Percentiles rank a stretch among this genome's conserved stretches.
These are phyloP conservation scores for Huiozyma naganishii DNA, from an alignment of 805 yeast species.

Conservation along the genomic window DNA sequence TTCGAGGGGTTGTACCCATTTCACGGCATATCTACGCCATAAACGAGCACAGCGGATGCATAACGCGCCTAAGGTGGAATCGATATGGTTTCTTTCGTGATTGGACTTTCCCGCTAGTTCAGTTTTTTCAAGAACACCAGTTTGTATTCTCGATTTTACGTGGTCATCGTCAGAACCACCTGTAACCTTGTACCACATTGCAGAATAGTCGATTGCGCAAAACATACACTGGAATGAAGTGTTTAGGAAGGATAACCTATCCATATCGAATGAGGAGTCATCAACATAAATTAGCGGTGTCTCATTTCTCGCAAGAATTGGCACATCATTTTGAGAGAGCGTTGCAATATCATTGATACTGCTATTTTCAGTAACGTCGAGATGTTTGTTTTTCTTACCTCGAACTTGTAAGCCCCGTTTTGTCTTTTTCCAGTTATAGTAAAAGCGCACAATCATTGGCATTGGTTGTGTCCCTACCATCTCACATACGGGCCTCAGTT, in stretches of 20 bases:
- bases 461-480: constrained; percentile 64
- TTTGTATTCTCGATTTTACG: constrained; percentile 13
- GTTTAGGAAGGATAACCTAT: constrained; percentile 33
- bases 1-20: constrained; percentile 73
- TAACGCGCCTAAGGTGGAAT: constrained; percentile 39
- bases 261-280: constrained; percentile 50
- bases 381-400: constrained; percentile 49
- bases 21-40: constrained; percentile 84
- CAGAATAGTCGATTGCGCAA: constrained; percentile 39
- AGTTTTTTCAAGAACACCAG: constrained; percentile 14
- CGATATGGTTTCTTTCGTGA: constrained; percentile 5
- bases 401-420: constrained; percentile 62
- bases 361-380: constrained; percentile 5
- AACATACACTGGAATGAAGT: constrained; percentile 54
- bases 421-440: constrained; percentile 89
- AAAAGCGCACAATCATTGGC: constrained; percentile 75
- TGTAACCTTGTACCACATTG: constrained; percentile 28
- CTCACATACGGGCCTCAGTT: constrained; percentile 60
- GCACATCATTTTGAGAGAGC: neutral
- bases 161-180: constrained; percentile 25
- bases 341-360: neutral
- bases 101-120: constrained; percentile 8
- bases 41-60: constrained; percentile 81
- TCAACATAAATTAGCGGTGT: constrained; percentile 30
- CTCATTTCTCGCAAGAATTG: constrained; percentile 1